A percentile compares a stretch with the other conserved stretches of the same genome.
These are phyloP conservation scores for Ustilago bromivora DNA, from an alignment of 1,284 basidiomycete species.

Conservation along the genomic window DNA sequence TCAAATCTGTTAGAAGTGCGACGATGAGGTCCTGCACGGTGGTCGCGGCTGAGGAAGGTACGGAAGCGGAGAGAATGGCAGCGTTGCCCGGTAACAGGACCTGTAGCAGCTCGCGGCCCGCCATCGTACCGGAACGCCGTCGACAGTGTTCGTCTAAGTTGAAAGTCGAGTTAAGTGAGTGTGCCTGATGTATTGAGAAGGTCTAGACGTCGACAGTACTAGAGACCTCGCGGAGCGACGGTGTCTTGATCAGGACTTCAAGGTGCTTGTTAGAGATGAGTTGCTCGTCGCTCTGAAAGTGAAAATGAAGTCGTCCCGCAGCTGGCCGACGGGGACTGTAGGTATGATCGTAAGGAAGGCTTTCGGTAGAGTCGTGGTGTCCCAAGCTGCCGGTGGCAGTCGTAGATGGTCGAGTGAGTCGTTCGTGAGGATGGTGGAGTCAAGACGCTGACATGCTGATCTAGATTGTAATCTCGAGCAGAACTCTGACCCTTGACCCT, in stretches of 20 bases:
- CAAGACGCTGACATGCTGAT: not conserved
- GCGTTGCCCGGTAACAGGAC: slow-evolving; percentile 57
- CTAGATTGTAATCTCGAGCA: not conserved
- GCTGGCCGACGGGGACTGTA: not conserved
- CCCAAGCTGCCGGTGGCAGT: slow-evolving; percentile 15
- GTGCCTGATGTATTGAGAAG: not conserved
- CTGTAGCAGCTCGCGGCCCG: slow-evolving; percentile 50
- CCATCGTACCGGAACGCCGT: slow-evolving; percentile 14
- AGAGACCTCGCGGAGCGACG: not conserved
- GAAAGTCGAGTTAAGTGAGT: not conserved
- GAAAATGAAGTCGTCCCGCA: not conserved
- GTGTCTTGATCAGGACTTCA: not conserved
- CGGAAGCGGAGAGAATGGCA: slow-evolving; percentile 48
- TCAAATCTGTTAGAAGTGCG: slow-evolving; percentile 47
- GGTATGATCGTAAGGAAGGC: too few relatives aligned
- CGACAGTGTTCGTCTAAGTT: not conserved
- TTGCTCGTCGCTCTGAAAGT: too few relatives aligned
- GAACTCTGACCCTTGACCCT: not conserved
- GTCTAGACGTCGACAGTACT: not conserved
- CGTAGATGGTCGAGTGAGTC: not conserved
- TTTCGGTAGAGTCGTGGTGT: slow-evolving; percentile 12
- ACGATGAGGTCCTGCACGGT: slow-evolving; percentile 47
- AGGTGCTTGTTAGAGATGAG: too few relatives aligned
- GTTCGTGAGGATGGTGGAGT: slow-evolving; percentile 9
- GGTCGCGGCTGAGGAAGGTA: slow-evolving; percentile 36